Conservation (phyloP, 352 stramenopile species). For the Phytopythium cucurbitacearum region DNA sequence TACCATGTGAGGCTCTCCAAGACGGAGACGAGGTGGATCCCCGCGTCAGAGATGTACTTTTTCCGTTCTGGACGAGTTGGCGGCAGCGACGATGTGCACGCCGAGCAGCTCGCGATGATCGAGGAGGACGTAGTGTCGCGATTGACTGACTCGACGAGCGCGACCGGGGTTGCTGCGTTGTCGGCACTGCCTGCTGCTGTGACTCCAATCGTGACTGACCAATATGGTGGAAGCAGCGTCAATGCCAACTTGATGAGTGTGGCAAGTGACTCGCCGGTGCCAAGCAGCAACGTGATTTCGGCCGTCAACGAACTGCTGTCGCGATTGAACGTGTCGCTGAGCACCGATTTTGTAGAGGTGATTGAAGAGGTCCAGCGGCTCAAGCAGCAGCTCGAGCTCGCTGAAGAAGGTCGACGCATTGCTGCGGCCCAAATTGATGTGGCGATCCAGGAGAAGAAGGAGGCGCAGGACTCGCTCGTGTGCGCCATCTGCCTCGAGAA, state of each 20-base stretch:
- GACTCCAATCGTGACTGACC: not conserved
- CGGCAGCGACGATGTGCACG: slow-evolving; percentile 4
- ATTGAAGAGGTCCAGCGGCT: slow-evolving; percentile 61
- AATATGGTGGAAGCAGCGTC: not conserved
- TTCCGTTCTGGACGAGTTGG: slow-evolving; percentile 53
- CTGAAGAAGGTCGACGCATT: slow-evolving; percentile 54
- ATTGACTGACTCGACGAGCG: too few species aligned
- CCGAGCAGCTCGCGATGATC: not conserved
- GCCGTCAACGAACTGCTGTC: slow-evolving; percentile 74
- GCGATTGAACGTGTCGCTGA: slow-evolving; percentile 65
- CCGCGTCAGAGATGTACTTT: slow-evolving; percentile 64
- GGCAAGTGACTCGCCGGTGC: slow-evolving; percentile 7
- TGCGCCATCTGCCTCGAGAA: slow-evolving; percentile 82
- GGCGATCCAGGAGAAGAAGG: slow-evolving; percentile 68
- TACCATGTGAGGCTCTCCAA: slow-evolving; percentile 64
- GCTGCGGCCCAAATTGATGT: slow-evolving; percentile 62
- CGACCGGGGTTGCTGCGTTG: too few species aligned
- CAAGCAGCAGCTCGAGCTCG: slow-evolving; percentile 52
- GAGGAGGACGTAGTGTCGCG: not conserved
- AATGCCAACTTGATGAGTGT: not conserved
- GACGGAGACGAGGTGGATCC: slow-evolving; percentile 27
- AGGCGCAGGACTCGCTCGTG: slow-evolving; percentile 63
- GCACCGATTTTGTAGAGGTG: slow-evolving; percentile 59
- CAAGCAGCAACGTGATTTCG: slow-evolving; percentile 51
- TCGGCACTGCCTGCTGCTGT: not conserved